Base-by-base conservation (phyloP, 495 filamentous ascomycete species). In the Podospora pseudoanserina region DNA sequence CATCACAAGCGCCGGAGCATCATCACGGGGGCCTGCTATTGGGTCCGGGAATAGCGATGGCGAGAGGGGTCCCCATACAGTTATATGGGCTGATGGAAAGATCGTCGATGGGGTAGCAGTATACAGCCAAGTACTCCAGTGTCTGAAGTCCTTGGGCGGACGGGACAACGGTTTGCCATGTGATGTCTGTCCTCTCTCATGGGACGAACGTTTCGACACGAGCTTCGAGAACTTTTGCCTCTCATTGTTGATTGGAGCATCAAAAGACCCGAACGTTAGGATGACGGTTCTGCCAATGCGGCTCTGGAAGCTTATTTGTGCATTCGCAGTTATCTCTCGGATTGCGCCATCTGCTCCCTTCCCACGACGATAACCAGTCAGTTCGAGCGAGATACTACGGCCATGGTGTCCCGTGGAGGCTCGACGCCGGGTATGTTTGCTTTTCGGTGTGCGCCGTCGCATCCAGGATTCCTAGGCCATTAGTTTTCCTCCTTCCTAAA, bases 401-500 rank as follows among this genome's bases (percentile, higher is more conserved):
- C 39, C 9, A 11, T 49, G 39, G 39, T 49, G 39, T 18, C 23
- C 23, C 23, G 23, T 23, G 23, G 23, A 23, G 39, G 39, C 39
- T 16, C 39, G 39, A 18, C 7, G 15, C 7, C 39, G 15, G 15
- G 39, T 16, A 16, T 49, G 15, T 16, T 16, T 13, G 39, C 39
- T 49, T 49, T 49, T 16, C 39, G 39, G 39, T 49, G 39, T 49
- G 39, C 39, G 39, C 39, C 39, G 7, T 49, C 15, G 39, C 15
- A 49, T 58, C 55, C 23, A 26, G 55, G 55, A 58, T 58, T 58
- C 55, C 55, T 15, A 26, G 55, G n/a, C 55, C 23, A 49, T 26
- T 6, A 58, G 9, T 58, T 58, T 58, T 11, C 55, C 55, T 58
- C 55, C 55, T 58, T 58, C 55, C 55, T 58, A 58, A 58, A 58